Evolutionary conservation across 768 basidiomycete species (phyloP).

Genomic region (Hydnum rufescens): DNA sequence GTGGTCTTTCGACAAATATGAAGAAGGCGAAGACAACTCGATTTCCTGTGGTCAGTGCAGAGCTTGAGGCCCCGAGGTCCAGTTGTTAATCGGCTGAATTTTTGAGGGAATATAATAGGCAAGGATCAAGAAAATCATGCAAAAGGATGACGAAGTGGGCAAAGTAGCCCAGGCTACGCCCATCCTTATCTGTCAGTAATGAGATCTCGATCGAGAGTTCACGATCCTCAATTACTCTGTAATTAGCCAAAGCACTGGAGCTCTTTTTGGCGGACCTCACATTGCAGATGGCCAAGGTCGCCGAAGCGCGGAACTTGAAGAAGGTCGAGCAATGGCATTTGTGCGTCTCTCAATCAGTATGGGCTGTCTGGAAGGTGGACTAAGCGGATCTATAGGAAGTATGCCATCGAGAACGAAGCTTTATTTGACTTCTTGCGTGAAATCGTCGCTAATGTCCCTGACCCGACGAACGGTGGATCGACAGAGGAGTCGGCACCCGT

Average conservation of each 20-base stretch:
- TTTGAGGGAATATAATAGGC: slow-evolving; percentile 36
- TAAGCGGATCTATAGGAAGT: slow-evolving; percentile 40
- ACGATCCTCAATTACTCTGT: neutral
- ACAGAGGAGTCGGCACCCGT: slow-evolving; percentile 1
- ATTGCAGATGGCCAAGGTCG: slow-evolving; percentile 64
- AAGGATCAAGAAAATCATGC: slow-evolving; percentile 98
- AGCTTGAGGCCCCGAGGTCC: neutral
- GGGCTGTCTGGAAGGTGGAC: neutral
- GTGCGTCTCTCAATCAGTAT: slow-evolving; percentile 29
- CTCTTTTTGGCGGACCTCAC: slow-evolving; percentile 75
- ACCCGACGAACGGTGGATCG: slow-evolving; percentile 66
- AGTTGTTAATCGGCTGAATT: neutral
- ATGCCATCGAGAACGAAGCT: slow-evolving; percentile 70
- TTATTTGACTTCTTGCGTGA: slow-evolving; percentile 91
- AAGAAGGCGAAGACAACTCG: slow-evolving; percentile 83
- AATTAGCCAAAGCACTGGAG: slow-evolving; percentile 77
- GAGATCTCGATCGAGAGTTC: neutral
- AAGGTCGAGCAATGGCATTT: slow-evolving; percentile 86
- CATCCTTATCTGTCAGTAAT: slow-evolving; percentile 74
- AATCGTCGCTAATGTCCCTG: slow-evolving; percentile 66
- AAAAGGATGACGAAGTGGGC: slow-evolving; percentile 96
- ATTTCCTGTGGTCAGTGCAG: slow-evolving; percentile 60
- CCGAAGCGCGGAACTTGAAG: slow-evolving; percentile 56
- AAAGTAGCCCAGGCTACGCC: slow-evolving; percentile 96
- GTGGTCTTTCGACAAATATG: neutral